Base-by-base conservation (phyloP, 352 stramenopile species). In the Globisporangium uncinulatum region DNA sequence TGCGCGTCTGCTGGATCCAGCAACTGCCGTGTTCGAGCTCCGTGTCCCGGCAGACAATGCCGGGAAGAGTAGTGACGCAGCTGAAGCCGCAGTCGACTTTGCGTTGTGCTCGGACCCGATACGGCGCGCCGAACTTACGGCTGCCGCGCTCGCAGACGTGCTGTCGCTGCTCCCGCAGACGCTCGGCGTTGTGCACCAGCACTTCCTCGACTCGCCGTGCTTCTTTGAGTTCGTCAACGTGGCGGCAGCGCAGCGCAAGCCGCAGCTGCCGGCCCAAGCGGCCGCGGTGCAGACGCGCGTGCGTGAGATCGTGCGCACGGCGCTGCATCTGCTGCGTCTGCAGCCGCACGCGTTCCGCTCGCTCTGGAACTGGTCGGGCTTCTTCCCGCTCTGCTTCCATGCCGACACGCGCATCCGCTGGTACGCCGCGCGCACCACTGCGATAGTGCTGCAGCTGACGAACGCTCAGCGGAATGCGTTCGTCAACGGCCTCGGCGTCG, bases 331-430 rank as follows among this genome's bases (percentile, higher is more conserved):
- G 43, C 50, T 93, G 14, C 54, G 68, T 10, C 46, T 76, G 32
- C 66, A 83, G 54, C 75, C 82, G 17, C 71, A 74, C 24, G 80
- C 83, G 39, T 67, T 89, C 32, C 59, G 63, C 29, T 39, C 66
- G 52, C 67, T 89, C 19, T 95, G 83, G 82, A 93, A 95, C 66
- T 95, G 82, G 83, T 76, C 79, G 21, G 60, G 73, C 3, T 82
- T 94, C 47, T 93, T 91, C 56, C 76, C 82, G n/a, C 66, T 95
- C 39, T 87, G 79, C 52, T 89, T 89, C 56, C 69, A 88, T 53
- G 68, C 83, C 9, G 79, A 95, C 50, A 32, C 61, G 29, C 51
- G 54, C 20, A 68, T 87, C 10, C 76, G 79, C 19, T 89, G 78
- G 75, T 83, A 79, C 56, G 86, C 86, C 0, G 76, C 79, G 17